phyloP scores from a whole-genome alignment of 148 eudicot species.

The Spergularia marina region DNA sequence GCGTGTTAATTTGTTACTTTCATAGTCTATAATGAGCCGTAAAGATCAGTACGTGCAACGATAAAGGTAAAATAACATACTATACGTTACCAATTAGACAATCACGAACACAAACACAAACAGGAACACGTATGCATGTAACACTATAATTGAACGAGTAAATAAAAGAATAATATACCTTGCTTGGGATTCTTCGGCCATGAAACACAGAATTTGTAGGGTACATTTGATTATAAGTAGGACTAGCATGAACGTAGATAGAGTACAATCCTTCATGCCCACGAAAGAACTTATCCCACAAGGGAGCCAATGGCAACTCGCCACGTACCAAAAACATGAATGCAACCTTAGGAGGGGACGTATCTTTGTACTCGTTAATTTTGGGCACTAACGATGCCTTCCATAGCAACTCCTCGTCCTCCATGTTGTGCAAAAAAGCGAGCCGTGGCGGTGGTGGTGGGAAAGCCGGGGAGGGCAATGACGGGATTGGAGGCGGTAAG shows the following conservation, averaged over 20 bases:
- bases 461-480: background rate
- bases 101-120: no score
- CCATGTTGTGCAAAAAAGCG: conserved; percentile 23
- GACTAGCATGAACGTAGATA: conserved; percentile 57
- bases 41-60: no score
- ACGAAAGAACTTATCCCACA: conserved; percentile 61
- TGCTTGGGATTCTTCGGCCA: conserved; percentile 63
- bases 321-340: conserved; percentile 63
- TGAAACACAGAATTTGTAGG: conserved; percentile 41
- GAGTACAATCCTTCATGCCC: conserved; percentile 51
- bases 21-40: no score
- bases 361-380: background rate
- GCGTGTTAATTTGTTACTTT: no score
- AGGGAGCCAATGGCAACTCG: conserved; percentile 43
- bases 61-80: no score
- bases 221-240: conserved; percentile 38
- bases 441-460: background rate
- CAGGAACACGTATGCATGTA: no score
- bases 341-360: conserved; percentile 43
- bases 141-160: background rate
- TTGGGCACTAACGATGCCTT: conserved; percentile 41
- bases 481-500: background rate
- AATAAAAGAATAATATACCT: conserved; percentile 30
- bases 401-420: conserved; percentile 49
- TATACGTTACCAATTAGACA: no score